Base-by-base conservation (phyloP, 345 rosid species). In the Rhizophora apiculata region DNA sequence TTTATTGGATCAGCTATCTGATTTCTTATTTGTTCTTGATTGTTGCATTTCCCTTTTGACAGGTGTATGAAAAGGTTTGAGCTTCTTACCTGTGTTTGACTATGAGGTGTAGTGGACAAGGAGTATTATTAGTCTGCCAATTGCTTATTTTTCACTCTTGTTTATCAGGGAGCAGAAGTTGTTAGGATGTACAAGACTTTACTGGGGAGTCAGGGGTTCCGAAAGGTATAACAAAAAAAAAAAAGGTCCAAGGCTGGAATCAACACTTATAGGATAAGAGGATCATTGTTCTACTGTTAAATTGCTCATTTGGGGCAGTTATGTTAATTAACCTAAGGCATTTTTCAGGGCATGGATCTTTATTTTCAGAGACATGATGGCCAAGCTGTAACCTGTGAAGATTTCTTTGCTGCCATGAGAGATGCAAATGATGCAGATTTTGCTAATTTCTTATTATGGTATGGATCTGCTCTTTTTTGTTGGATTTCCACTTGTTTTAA, bases 101-200 rank as follows among this genome's bases (percentile, higher is more conserved):
- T 24, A 7, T 46, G 57, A 30, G 31, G 37, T 63, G 15, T 7
- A n/a, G 53, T 62, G 60, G 36, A 48, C 32, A 57, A 62, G 53
- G 60, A 57, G 67, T 24, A 32, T 54, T 46, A 22, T 56, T 78
- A 63, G 78, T 48, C 29, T 30, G 31, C 60, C 15, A 3, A 48
- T 7, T 27, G 29, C 36, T 55, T 52, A 58, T 51, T 60, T 0
- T 26, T 65, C n/a, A 27, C 7, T 61, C 15, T 21, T 55, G 13
- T 63, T 19, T 70, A 37, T 69, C 77, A 96, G 99, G 99, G 99
- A 82, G 99, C 98, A 74, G 98, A 96, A 85, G 99, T 92, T 69
- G 99, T 96, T 63, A 84, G 98, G 95, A 96, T 96, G 99, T 96
- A 96, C 96, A 96, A 96, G 84, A 96, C 98, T 72, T 76, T 96